These are phyloP conservation scores for Castanea mollissima DNA, from an alignment of 306 rosid genomes.

Conservation along the genomic window DNA sequence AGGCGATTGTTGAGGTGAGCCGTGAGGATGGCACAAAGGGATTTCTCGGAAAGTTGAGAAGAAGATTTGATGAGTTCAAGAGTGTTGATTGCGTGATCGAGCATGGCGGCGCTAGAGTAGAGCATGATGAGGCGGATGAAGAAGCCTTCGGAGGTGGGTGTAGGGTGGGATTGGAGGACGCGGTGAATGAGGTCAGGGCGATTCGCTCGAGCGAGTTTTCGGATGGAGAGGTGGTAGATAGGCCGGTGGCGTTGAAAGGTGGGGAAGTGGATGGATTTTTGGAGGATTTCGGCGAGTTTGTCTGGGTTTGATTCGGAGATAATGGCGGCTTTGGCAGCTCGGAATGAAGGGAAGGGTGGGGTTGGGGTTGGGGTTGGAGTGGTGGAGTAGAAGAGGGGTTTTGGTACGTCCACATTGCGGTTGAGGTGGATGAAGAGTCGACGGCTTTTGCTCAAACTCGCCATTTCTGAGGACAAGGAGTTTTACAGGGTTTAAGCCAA, in stretches of 20 bases:
- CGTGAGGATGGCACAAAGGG: conserved; percentile 22
- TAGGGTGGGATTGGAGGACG: conserved; percentile 13
- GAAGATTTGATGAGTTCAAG: conserved; percentile 14
- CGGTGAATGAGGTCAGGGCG: conserved; percentile 21
- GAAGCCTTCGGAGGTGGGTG: conserved; percentile 16
- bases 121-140: conserved; percentile 27
- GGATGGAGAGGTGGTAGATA: conserved; percentile 17
- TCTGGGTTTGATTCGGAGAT: conserved; percentile 17
- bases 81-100: conserved; percentile 10
- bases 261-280: conserved; percentile 5
- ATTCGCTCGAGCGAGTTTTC: conserved; percentile 19
- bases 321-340: conserved; percentile 25
- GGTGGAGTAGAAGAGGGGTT: conserved; percentile 1
- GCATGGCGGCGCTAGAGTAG: conserved; percentile 17
- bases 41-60: conserved; percentile 19
- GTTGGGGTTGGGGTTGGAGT: conserved; percentile 1
- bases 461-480: too few relatives aligned
- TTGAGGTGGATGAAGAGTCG: too few relatives aligned
- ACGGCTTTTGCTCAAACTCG: too few relatives aligned
- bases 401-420: not conserved
- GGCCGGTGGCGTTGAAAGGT: conserved; percentile 24
- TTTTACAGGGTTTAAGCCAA: too few relatives aligned
- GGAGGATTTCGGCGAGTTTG: conserved; percentile 18
- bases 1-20: conserved; percentile 6
- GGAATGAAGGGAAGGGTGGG: conserved; percentile 6